These are phyloP conservation scores for Volutella citrinella DNA, from an alignment of 2,329 filamentous ascomycete genomes.

Conservation along the genomic window DNA sequence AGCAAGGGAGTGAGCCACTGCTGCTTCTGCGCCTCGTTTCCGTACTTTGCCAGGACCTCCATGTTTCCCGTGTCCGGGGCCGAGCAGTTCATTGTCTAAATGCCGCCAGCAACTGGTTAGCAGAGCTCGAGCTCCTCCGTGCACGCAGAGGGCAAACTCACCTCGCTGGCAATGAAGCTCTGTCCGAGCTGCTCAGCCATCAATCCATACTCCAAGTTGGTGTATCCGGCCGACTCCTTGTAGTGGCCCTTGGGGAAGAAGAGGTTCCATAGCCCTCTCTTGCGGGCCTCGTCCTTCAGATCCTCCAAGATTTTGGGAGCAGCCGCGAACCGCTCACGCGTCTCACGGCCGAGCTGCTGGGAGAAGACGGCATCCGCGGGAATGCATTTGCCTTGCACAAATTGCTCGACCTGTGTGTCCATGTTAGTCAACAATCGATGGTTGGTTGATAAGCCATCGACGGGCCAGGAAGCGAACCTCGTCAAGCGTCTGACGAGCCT, in stretches of 20 bases:
- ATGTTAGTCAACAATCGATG: no score
- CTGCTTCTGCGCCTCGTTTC: no score
- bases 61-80: not conserved
- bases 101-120: not conserved
- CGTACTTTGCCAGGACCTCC: not conserved
- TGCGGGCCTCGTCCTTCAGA: not conserved
- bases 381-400: conserved; percentile 2
- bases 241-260: conserved; percentile 1
- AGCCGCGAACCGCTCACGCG: not conserved
- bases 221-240: conserved; percentile 1
- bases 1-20: no score
- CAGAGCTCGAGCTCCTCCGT: no score
- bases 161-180: no score
- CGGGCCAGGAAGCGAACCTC: no score
- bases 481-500: no score
- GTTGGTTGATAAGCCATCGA: no score
- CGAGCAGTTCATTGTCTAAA: not conserved
- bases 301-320: not conserved
- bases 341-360: not conserved
- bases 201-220: conserved; percentile 3
- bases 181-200: conserved; percentile 4
- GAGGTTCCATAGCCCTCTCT: not conserved
- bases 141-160: no score
- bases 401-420: conserved; percentile 1
- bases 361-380: conserved; percentile 3